Evolutionary conservation across 2,329 filamentous ascomycete genomes (phyloP).

Genomic region (Xylaria sp.): DNA sequence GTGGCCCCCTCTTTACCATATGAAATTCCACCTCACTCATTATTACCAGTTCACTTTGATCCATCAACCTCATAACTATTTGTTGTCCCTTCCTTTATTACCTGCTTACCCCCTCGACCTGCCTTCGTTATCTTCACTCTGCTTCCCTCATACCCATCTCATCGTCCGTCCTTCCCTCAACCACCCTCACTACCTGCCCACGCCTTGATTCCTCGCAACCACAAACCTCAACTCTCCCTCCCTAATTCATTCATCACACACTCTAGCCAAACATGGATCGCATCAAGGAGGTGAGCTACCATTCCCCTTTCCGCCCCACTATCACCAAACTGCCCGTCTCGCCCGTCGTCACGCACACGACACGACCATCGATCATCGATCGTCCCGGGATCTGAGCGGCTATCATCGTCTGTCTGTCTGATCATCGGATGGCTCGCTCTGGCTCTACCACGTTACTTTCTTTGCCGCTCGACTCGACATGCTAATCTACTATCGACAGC

Average conservation of each 20-base stretch:
- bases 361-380: too few species aligned
- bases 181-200: slow-evolving; percentile 24
- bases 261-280: slow-evolving; percentile 62
- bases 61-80: slow-evolving; percentile 22
- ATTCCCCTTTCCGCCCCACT: slow-evolving; percentile 30
- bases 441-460: background rate
- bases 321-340: slow-evolving; percentile 19
- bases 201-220: slow-evolving; percentile 30
- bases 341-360: background rate
- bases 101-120: slow-evolving; percentile 20
- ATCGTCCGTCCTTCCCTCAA: slow-evolving; percentile 16
- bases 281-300: slow-evolving; percentile 74
- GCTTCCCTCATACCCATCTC: slow-evolving; percentile 16
- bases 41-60: slow-evolving; percentile 16
- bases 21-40: slow-evolving; percentile 31
- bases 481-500: slow-evolving; percentile 46
- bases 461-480: slow-evolving; percentile 2
- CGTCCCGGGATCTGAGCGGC: too few species aligned
- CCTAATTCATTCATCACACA: slow-evolving; percentile 6
- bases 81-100: slow-evolving; percentile 27
- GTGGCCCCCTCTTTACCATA: slow-evolving; percentile 25
- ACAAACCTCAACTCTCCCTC: slow-evolving; percentile 17
- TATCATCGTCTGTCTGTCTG: background rate
- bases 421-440: background rate
- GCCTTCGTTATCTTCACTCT: slow-evolving; percentile 18